Conservation (phyloP, 1,139 yeast species). For the Pichia sp. region DNA sequence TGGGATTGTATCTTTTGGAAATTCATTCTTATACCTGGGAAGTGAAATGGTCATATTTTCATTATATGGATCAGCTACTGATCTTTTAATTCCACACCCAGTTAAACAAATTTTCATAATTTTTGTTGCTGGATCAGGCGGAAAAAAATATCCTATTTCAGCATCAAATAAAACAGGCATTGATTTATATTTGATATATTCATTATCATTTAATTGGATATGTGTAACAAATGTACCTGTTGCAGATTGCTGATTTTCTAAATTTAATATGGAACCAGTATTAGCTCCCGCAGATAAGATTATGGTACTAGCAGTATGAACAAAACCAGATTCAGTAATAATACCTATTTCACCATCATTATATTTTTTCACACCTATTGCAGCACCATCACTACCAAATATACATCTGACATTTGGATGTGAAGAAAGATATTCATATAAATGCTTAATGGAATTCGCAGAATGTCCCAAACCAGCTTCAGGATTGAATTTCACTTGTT, state of each 20-base stretch:
- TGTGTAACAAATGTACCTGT: constrained; percentile 36
- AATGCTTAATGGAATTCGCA: constrained; percentile 28
- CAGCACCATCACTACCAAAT: constrained; percentile 30
- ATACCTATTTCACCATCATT: constrained; percentile 14
- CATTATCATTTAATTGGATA: constrained; percentile 28
- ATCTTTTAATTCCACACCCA: constrained; percentile 22
- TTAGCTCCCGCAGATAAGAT: constrained; percentile 34
- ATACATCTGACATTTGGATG: constrained; percentile 26
- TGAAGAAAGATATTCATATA: constrained; percentile 16
- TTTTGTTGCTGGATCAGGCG: constrained; percentile 37
- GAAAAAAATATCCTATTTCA: constrained; percentile 45
- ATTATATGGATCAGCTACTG: constrained; percentile 14
- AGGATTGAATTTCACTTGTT: constrained; percentile 22
- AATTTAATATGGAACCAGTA: constrained; percentile 31
- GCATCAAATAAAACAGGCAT: constrained; percentile 37
- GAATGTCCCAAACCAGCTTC: constrained; percentile 34
- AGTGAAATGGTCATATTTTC: constrained; percentile 24
- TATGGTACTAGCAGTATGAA: constrained; percentile 29
- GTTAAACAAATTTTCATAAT: constrained; percentile 36
- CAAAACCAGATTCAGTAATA: constrained; percentile 17
- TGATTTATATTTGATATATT: constrained; percentile 26
- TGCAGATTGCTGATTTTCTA: constrained; percentile 33
- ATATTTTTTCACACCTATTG: constrained; percentile 15
- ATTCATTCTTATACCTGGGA: constrained; percentile 33
- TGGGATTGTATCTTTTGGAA: constrained; percentile 28